Percentiles rank a stretch among this genome's conserved stretches.
phyloP scores from a whole-genome alignment of 1,284 basidiomycete species.

The Ganoderma boninense region DNA sequence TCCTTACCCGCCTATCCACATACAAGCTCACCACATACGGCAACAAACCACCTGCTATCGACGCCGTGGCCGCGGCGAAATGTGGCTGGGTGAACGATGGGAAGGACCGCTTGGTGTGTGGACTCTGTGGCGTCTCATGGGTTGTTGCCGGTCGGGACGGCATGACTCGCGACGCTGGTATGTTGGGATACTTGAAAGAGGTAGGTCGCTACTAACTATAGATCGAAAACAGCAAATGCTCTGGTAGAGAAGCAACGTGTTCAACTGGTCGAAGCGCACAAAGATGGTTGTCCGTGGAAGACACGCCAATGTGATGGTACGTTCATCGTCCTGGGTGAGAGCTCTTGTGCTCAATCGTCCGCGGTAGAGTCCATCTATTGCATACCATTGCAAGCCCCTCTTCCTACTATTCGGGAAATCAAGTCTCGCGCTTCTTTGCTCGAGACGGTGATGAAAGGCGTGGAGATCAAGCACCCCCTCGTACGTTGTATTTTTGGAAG shows the following conservation, averaged over 20 bases:
- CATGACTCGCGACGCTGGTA: constrained; percentile 78
- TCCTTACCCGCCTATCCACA: constrained; percentile 75
- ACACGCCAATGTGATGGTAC: constrained; percentile 78
- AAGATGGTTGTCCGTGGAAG: constrained; percentile 84
- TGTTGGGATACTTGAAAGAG: constrained; percentile 42
- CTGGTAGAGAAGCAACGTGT: constrained; percentile 75
- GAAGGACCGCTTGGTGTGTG: constrained; percentile 77
- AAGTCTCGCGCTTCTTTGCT: constrained; percentile 62
- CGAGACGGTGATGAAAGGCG: constrained; percentile 57
- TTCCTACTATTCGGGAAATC: constrained; percentile 64
- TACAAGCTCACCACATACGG: constrained; percentile 81
- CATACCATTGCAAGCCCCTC: constrained; percentile 72
- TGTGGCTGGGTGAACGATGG: constrained; percentile 84
- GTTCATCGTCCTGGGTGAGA: constrained; percentile 34
- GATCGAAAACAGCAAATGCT: constrained; percentile 56
- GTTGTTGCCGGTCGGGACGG: constrained; percentile 70
- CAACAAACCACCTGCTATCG: constrained; percentile 75
- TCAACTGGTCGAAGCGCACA: constrained; percentile 73
- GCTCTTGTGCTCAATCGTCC: background rate
- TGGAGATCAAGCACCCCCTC: constrained; percentile 75
- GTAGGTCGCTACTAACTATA: constrained; percentile 38
- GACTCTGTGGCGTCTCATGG: constrained; percentile 76
- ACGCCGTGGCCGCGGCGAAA: constrained; percentile 79
- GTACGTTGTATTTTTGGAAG: constrained; percentile 46
- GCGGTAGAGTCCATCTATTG: constrained; percentile 74